These are phyloP conservation scores for Coniella lustricola DNA, from an alignment of 2,329 filamentous ascomycete species.

Conservation along the genomic window DNA sequence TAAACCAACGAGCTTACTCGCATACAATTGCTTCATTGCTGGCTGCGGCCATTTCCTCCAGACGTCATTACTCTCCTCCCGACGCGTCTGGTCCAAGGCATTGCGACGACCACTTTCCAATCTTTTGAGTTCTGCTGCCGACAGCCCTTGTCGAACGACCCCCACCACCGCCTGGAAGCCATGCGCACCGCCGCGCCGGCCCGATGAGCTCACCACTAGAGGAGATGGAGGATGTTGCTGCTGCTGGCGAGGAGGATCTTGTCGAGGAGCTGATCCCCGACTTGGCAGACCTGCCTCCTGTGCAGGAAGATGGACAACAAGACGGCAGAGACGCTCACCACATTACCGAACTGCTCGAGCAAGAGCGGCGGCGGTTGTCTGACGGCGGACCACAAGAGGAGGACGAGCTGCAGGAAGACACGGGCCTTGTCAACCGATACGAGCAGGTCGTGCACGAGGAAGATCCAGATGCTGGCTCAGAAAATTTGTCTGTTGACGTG, in stretches of 20 bases:
- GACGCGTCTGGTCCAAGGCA: background rate
- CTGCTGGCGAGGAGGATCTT: constrained; percentile 50
- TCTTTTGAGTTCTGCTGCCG: background rate
- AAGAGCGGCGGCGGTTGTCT: constrained; percentile 26
- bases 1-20: background rate
- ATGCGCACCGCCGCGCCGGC: constrained; percentile 30
- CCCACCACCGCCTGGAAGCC: constrained; percentile 9
- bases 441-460: constrained; percentile 37
- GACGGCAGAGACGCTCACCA: constrained; percentile 27
- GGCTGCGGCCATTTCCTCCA: background rate
- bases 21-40: background rate
- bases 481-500: constrained; percentile 45
- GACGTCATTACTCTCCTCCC: too few species aligned
- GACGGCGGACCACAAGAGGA: constrained; percentile 12
- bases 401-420: constrained; percentile 18
- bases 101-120: background rate
- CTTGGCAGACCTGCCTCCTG: constrained; percentile 36
- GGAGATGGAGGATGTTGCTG: constrained; percentile 55
- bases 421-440: constrained; percentile 35
- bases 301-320: constrained; percentile 34
- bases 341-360: constrained; percentile 29
- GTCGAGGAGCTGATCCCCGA: constrained; percentile 40
- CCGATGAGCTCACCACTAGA: constrained; percentile 64
- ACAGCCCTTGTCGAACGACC: constrained; percentile 18
- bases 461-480: constrained; percentile 37